These are phyloP conservation scores for Aureobasidium sp. DNA, from an alignment of 2,329 filamentous ascomycete genomes.

Conservation along the genomic window DNA sequence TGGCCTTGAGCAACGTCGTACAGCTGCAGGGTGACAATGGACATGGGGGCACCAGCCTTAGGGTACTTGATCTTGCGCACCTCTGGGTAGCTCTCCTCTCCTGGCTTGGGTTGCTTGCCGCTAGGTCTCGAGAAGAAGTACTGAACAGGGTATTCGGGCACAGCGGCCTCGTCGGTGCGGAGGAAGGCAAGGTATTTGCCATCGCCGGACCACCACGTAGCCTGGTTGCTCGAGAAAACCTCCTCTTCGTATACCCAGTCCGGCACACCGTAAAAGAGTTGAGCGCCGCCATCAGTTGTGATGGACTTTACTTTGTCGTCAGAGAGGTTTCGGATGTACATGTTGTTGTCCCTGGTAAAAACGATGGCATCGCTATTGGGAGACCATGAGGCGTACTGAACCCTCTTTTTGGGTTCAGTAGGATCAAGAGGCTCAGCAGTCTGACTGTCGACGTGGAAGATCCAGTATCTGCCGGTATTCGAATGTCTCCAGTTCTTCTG, in stretches of 20 bases:
- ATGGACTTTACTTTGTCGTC: constrained; percentile 58
- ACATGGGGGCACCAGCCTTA: constrained; percentile 89
- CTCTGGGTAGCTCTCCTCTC: constrained; percentile 84
- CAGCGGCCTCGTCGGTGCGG: constrained; percentile 83
- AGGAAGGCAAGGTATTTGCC: constrained; percentile 86
- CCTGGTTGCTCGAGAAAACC: constrained; percentile 68
- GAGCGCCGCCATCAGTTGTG: constrained; percentile 74
- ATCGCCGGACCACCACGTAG: constrained; percentile 91
- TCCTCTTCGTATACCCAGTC: constrained; percentile 97
- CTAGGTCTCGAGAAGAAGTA: constrained; percentile 87
- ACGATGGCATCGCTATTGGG: constrained; percentile 77
- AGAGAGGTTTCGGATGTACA: constrained; percentile 65
- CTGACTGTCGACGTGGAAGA: constrained; percentile 81
- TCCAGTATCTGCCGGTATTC: constrained; percentile 76
- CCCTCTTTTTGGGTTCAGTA: constrained; percentile 49
- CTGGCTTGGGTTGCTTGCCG: constrained; percentile 55
- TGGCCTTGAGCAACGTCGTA: constrained; percentile 74
- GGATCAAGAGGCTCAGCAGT: constrained; percentile 69
- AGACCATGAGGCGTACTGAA: constrained; percentile 86
- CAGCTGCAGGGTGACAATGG: constrained; percentile 77
- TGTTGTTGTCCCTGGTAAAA: constrained; percentile 86
- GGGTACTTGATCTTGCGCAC: constrained; percentile 92
- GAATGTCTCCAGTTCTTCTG: constrained; percentile 85
- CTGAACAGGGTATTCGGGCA: constrained; percentile 85
- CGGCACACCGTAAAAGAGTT: constrained; percentile 91